Conservation (phyloP, 2,329 filamentous ascomycete genomes). For the Acarospora socialis region DNA sequence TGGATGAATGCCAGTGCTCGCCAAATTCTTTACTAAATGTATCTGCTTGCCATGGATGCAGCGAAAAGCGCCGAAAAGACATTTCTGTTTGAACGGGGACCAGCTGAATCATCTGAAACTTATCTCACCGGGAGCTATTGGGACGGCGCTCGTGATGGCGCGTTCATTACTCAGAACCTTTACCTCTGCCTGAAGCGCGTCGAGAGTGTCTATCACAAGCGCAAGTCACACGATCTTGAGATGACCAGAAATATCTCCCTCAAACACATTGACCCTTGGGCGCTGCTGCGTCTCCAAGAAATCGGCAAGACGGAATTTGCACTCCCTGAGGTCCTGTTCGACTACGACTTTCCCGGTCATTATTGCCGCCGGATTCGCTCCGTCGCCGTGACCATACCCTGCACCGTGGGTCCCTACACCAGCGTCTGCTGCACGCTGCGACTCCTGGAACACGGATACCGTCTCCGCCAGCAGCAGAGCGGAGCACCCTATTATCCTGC, state of each 20-base stretch:
- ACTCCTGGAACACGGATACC: conserved; percentile 11
- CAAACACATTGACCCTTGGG: conserved; percentile 17
- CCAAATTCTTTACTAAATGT: conserved; percentile 14
- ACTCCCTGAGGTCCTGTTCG: conserved; percentile 23
- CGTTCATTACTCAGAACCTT: conserved; percentile 18
- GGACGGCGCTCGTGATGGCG: conserved; percentile 16
- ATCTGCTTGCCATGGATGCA: conserved; percentile 15
- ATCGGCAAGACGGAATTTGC: conserved; percentile 15
- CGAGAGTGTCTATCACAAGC: conserved; percentile 16
- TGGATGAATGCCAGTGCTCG: conserved; percentile 15
- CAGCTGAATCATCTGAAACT: conserved; percentile 21
- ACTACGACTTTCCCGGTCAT: conserved; percentile 29
- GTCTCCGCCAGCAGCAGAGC: conserved; percentile 6
- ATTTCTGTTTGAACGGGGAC: conserved; percentile 17
- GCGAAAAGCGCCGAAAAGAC: conserved; percentile 18
- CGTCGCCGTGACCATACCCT: conserved; percentile 23
- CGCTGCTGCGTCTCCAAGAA: conserved; percentile 17
- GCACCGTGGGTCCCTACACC: conserved; percentile 20
- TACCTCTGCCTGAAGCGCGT: conserved; percentile 17
- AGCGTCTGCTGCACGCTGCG: conserved; percentile 17
- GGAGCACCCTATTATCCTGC: conserved; percentile 3
- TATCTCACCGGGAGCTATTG: conserved; percentile 16
- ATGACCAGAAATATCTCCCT: conserved; percentile 22
- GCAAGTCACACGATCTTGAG: conserved; percentile 17
- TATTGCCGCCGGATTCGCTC: conserved; percentile 24